A percentile compares a stretch with the other conserved stretches of the same genome.
Evolutionary conservation across 2,329 filamentous ascomycete genomes (phyloP).

Genomic region (Beauveria asiatica): DNA sequence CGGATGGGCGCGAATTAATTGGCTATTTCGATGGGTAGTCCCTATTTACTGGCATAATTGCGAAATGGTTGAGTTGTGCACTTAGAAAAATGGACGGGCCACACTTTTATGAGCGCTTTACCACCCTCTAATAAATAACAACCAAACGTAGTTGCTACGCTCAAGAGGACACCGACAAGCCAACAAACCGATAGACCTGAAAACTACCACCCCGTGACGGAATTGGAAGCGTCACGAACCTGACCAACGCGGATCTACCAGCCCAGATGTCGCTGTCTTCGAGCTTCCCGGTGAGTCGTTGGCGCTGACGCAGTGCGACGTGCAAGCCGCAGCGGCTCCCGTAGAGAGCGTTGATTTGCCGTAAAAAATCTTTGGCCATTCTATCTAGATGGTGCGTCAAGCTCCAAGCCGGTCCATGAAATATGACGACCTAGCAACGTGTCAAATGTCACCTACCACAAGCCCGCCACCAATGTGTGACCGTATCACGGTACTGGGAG

Average conservation of each 20-base stretch:
- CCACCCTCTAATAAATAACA: too few species aligned
- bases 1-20: neutral
- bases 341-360: neutral
- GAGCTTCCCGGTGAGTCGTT: conserved; percentile 25
- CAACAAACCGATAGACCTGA: neutral
- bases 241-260: neutral
- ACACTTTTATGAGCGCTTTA: too few species aligned
- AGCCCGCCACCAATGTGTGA: conserved; percentile 25
- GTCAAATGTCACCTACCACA: neutral
- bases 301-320: neutral
- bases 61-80: too few species aligned
- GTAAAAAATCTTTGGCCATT: conserved; percentile 23
- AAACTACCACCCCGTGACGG: neutral
- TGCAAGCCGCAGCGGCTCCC: neutral
- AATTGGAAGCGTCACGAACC: neutral
- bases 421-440: neutral
- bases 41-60: too few species aligned
- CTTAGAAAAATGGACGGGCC: too few species aligned
- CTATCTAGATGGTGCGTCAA: conserved; percentile 18
- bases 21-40: too few species aligned
- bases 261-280: conserved; percentile 18
- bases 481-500: conserved; percentile 23
- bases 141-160: neutral
- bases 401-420: neutral
- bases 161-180: neutral